These are phyloP conservation scores for Microdochium nivale DNA, from an alignment of 2,329 filamentous ascomycete genomes.

Conservation along the genomic window DNA sequence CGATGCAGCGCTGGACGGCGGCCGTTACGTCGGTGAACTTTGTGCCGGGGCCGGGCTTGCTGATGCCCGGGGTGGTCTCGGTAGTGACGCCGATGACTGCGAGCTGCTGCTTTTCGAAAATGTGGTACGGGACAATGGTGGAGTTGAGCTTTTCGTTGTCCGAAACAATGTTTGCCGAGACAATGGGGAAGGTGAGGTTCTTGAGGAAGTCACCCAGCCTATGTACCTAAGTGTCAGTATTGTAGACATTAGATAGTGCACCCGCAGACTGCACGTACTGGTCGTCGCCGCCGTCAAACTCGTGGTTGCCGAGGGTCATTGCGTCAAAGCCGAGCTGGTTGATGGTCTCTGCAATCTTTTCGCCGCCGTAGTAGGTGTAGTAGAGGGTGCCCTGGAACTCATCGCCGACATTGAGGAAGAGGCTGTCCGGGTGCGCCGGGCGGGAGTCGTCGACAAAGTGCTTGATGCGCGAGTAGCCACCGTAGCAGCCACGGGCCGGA, in stretches of 20 bases:
- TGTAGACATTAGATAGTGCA: too few species aligned
- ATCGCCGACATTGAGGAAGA: slow-evolving; percentile 49
- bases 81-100: slow-evolving; percentile 39
- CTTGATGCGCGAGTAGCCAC: slow-evolving; percentile 58
- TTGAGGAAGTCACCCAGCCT: slow-evolving; percentile 22
- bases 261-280: slow-evolving; percentile 44
- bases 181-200: slow-evolving; percentile 56
- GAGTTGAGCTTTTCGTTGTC: slow-evolving; percentile 49
- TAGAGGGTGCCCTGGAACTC: slow-evolving; percentile 63
- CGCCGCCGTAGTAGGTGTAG: slow-evolving; percentile 58
- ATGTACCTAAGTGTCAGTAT: background rate
- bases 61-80: slow-evolving; percentile 39
- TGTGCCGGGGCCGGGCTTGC: slow-evolving; percentile 48
- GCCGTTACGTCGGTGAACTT: slow-evolving; percentile 55
- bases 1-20: slow-evolving; percentile 47
- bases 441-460: slow-evolving; percentile 42
- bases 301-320: slow-evolving; percentile 61
- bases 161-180: slow-evolving; percentile 56
- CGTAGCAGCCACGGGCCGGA: slow-evolving; percentile 35
- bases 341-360: slow-evolving; percentile 59
- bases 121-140: slow-evolving; percentile 56
- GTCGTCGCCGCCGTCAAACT: slow-evolving; percentile 58
- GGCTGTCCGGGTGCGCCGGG: slow-evolving; percentile 33
- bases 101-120: slow-evolving; percentile 51
- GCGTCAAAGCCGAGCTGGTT: slow-evolving; percentile 59